These are phyloP conservation scores for Cystoderma amianthinum DNA, from an alignment of 768 basidiomycete genomes.

Conservation along the genomic window DNA sequence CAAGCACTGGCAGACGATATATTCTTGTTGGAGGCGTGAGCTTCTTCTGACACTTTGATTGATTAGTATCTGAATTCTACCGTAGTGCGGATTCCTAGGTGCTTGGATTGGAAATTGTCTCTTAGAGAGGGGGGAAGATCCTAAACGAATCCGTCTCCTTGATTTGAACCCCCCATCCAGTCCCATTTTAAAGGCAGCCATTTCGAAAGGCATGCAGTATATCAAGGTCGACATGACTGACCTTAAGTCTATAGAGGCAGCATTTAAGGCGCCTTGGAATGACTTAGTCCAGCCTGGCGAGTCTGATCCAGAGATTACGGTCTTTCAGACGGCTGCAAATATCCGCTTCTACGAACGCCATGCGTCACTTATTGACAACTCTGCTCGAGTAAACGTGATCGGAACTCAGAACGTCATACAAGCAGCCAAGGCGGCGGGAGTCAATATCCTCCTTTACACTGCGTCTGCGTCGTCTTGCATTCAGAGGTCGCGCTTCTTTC, in stretches of 20 bases:
- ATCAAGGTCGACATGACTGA: constrained; percentile 54
- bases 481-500: constrained; percentile 49
- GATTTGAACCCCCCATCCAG: constrained; percentile 62
- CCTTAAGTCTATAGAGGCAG: constrained; percentile 41
- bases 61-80: neutral
- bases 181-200: constrained; percentile 45
- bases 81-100: constrained; percentile 67
- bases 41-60: constrained; percentile 7
- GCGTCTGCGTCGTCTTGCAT: constrained; percentile 66
- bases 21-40: constrained; percentile 72
- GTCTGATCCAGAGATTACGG: constrained; percentile 38
- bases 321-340: constrained; percentile 73
- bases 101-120: constrained; percentile 73
- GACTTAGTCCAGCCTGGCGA: constrained; percentile 10
- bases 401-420: constrained; percentile 66
- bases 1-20: constrained; percentile 67
- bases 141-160: constrained; percentile 53
- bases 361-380: constrained; percentile 39
- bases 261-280: constrained; percentile 64
- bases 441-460: constrained; percentile 56
- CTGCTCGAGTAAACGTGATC: constrained; percentile 54
- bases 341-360: constrained; percentile 75
- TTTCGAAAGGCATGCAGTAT: constrained; percentile 46
- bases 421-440: constrained; percentile 49
- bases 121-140: constrained; percentile 65